phyloP scores from a whole-genome alignment of 1,139 yeast genomes.

The Magnusiomyces tetraspermus region DNA sequence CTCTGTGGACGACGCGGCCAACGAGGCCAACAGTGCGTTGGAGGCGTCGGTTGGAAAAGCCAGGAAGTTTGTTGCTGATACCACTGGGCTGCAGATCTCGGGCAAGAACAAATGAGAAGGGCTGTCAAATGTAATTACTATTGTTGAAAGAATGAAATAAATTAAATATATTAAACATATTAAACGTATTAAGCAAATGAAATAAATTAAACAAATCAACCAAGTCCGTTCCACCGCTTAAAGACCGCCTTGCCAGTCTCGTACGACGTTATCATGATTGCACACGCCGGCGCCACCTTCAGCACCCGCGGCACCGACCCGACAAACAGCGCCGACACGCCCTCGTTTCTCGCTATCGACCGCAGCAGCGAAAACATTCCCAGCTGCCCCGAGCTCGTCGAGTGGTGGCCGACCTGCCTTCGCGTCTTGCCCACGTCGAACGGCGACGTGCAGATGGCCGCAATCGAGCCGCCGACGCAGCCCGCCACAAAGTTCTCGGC shows the following conservation, averaged over 20 bases:
- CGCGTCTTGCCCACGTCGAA: slow-evolving; percentile 97
- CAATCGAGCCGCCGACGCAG: slow-evolving; percentile 71
- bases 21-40: slow-evolving; percentile 31
- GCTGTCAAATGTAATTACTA: too few relatives aligned
- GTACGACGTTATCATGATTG: slow-evolving; percentile 94
- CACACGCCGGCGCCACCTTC: slow-evolving; percentile 95
- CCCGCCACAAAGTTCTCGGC: slow-evolving; percentile 75
- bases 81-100: slow-evolving; percentile 51
- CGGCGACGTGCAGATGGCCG: slow-evolving; percentile 84
- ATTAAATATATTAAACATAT: neutral
- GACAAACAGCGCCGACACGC: slow-evolving; percentile 65
- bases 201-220: neutral
- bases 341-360: slow-evolving; percentile 61
- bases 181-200: neutral
- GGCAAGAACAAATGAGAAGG: too few relatives aligned
- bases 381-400: slow-evolving; percentile 28
- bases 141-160: neutral
- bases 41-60: slow-evolving; percentile 38
- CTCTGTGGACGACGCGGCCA: slow-evolving; percentile 37
- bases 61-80: slow-evolving; percentile 44
- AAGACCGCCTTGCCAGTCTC: slow-evolving; percentile 73
- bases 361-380: slow-evolving; percentile 57
- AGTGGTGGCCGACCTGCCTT: slow-evolving; percentile 51
- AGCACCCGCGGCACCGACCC: slow-evolving; percentile 80
- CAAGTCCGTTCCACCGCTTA: slow-evolving; percentile 17